These are phyloP conservation scores for Phytopythium aichiense DNA, from an alignment of 352 stramenopile species.

Conservation along the genomic window DNA sequence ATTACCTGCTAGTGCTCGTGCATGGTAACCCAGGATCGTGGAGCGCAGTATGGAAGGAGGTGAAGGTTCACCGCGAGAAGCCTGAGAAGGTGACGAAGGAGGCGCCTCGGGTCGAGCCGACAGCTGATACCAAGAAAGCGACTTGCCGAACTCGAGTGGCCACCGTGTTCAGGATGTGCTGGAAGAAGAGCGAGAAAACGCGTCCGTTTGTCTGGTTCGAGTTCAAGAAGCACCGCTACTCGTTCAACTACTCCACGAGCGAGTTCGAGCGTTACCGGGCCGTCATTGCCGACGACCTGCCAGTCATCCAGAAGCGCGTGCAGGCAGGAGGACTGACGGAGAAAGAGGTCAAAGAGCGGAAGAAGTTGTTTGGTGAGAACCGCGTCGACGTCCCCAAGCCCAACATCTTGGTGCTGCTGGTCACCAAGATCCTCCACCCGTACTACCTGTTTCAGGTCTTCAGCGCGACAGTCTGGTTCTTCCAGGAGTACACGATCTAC, in stretches of 20 bases:
- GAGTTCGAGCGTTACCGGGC: slow-evolving; percentile 47
- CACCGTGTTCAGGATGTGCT: not conserved
- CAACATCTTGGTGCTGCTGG: slow-evolving; percentile 30
- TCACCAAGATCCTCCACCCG: slow-evolving; percentile 51
- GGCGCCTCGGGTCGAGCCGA: not conserved
- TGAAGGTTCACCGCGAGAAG: slow-evolving; percentile 3
- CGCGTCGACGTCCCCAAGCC: slow-evolving; percentile 34
- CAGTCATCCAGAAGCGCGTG: slow-evolving; percentile 11
- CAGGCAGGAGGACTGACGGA: slow-evolving; percentile 16
- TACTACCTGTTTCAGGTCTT: slow-evolving; percentile 69
- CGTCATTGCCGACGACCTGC: slow-evolving; percentile 20
- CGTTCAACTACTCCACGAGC: slow-evolving; percentile 42
- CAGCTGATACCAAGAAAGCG: not conserved
- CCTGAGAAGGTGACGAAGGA: not conserved
- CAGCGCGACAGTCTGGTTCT: slow-evolving; percentile 42
- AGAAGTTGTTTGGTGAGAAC: slow-evolving; percentile 40
- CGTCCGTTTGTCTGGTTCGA: slow-evolving; percentile 46
- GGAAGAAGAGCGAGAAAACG: not conserved
- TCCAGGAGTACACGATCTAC: slow-evolving; percentile 38
- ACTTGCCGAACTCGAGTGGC: not conserved
- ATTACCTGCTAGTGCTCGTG: slow-evolving; percentile 46
- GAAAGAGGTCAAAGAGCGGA: slow-evolving; percentile 7
- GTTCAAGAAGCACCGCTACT: slow-evolving; percentile 67
- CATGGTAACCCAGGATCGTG: slow-evolving; percentile 23
- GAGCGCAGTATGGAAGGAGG: not conserved